phyloP scores from a whole-genome alignment of 108 stramenopile genomes.

The Parietichytrium sp. region DNA sequence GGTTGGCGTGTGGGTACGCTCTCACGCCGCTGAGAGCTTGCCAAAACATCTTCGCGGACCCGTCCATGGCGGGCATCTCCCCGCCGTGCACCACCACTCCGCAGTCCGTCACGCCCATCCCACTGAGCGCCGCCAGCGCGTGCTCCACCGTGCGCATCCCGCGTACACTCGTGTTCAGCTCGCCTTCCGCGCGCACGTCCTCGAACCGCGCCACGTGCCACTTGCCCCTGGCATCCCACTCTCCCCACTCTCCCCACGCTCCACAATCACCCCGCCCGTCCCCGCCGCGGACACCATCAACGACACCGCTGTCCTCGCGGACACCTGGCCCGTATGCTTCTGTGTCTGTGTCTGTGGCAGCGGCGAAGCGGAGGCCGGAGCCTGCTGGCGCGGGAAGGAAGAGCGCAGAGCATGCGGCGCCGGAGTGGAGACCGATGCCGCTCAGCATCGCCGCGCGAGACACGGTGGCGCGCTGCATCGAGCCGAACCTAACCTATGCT shows the following conservation, averaged over 20 bases:
- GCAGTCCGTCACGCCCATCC: not conserved
- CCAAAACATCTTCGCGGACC: not conserved
- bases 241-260: too few relatives aligned
- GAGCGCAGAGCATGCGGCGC: not conserved
- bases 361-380: not conserved
- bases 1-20: not conserved
- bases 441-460: not conserved
- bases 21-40: not conserved
- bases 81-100: not conserved
- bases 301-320: too few relatives aligned
- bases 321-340: too few relatives aligned
- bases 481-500: too few relatives aligned
- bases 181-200: not conserved
- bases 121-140: not conserved
- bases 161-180: not conserved
- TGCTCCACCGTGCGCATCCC: conserved; percentile 17
- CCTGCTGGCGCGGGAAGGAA: not conserved
- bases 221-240: not conserved
- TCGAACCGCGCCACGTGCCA: not conserved
- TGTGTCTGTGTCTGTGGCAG: too few relatives aligned
- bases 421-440: not conserved
- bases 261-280: too few relatives aligned
- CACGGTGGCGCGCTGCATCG: conserved; percentile 8
- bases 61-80: not conserved
- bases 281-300: too few relatives aligned